phyloP scores from a whole-genome alignment of 176 grass and related monocot species.

The Typha latifolia region DNA sequence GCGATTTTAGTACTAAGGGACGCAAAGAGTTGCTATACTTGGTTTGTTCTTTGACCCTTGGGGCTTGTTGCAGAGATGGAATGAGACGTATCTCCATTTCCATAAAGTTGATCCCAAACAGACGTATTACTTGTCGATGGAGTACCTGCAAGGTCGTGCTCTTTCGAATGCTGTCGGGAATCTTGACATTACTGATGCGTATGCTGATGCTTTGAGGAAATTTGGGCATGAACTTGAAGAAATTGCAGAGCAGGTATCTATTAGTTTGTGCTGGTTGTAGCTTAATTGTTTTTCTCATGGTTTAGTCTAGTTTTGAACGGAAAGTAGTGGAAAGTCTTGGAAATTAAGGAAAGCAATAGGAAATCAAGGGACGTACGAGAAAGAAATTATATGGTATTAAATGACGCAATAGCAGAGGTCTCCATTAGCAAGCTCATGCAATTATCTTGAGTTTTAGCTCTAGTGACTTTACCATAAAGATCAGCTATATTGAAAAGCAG shows the following conservation, averaged over 20 bases:
- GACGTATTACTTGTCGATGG: conserved; percentile 99
- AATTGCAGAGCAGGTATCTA: conserved; percentile 51
- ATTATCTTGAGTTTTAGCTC: too few species aligned
- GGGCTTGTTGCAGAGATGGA: conserved; percentile 62
- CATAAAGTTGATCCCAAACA: conserved; percentile 94
- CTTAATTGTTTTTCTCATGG: neutral
- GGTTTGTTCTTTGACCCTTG: neutral
- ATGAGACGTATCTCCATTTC: conserved; percentile 86
- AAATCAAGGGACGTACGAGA: too few species aligned
- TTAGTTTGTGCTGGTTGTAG: neutral
- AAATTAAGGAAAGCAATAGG: too few species aligned
- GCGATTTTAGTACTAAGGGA: too few species aligned
- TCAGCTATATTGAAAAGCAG: too few species aligned
- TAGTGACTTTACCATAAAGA: too few species aligned
- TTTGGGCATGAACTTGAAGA: conserved; percentile 89
- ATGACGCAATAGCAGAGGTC: too few species aligned
- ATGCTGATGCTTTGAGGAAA: conserved; percentile 84
- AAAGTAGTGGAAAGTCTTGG: neutral
- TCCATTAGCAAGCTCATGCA: too few species aligned
- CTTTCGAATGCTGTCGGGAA: conserved; percentile 96
- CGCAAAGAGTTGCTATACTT: neutral
- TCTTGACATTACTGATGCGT: conserved; percentile 70
- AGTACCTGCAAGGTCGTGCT: conserved; percentile 93
- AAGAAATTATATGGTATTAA: too few species aligned
- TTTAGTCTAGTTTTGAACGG: conserved; percentile 6